phyloP scores from a whole-genome alignment of 495 filamentous ascomycete genomes.

The Durotheca rogersii region DNA sequence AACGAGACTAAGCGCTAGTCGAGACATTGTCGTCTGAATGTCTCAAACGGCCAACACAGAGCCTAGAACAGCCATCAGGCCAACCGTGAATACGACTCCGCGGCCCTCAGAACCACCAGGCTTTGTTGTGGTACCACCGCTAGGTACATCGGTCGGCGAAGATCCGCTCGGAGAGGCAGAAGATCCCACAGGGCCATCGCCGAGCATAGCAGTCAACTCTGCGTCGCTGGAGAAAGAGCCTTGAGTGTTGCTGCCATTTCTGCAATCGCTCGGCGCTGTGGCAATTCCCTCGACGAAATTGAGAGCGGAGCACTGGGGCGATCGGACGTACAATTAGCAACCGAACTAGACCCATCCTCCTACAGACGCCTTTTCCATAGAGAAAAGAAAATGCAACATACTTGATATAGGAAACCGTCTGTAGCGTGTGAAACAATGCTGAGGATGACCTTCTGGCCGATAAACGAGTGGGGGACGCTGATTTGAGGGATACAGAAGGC shows the following conservation, averaged over 20 bases:
- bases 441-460: constrained; percentile 52
- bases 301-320: constrained; percentile 50
- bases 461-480: constrained; percentile 43
- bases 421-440: constrained; percentile 42
- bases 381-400: constrained; percentile 30
- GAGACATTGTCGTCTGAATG: no score
- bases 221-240: constrained; percentile 39
- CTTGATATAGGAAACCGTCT: constrained; percentile 55
- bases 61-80: constrained; percentile 9
- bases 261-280: constrained; percentile 36
- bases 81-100: constrained; percentile 8
- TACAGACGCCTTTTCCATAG: not conserved
- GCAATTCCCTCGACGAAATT: constrained; percentile 49
- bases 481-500: constrained; percentile 45
- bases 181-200: no score
- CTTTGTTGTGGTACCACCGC: constrained; percentile 10
- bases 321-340: not conserved
- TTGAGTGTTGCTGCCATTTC: constrained; percentile 44
- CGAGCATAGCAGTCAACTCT: constrained; percentile 34
- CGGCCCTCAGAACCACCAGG: constrained; percentile 2
- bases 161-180: constrained; percentile 7
- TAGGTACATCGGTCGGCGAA: constrained; percentile 8
- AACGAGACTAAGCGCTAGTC: no score
- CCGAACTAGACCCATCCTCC: not conserved
- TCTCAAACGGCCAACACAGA: constrained; percentile 11